Base-by-base conservation (phyloP, 495 filamentous ascomycete genomes). In the Aspergillus carlsbadensis region DNA sequence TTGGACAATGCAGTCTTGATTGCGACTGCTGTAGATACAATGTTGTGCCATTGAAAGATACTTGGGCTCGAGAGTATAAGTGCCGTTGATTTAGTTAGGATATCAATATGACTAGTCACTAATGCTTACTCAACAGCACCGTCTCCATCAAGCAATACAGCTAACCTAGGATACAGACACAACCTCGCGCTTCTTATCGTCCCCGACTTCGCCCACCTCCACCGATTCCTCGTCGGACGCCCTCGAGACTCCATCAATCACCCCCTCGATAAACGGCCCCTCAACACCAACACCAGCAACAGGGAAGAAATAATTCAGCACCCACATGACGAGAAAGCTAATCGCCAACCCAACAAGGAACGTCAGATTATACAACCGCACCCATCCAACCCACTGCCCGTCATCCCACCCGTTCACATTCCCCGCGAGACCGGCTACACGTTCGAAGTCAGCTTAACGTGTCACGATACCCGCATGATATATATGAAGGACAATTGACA, bases 281-380 rank as follows among this genome's bases (percentile, higher is more conserved):
- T 54, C 51, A 14, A 33, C 5, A 11, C 22, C 51, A 11, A 22
- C 8, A 1, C 51, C 51, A 2, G 11, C n/a, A 34, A 54, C 39
- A 20, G 51, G 51, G 40, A 54, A 54, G 21, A 54, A 33, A 10
- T 18, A 18, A 21, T 42, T 42, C 24, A 54, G 10, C 6, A 1
- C 51, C 51, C 51, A 54, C 6, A 54, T 34, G 0, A 44, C 51
- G 2, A 44, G 22, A 15, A 54, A 44, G n/a, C 24, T 43, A 35
- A 54, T 54, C 24, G 51, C 40, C 24, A 54, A 21, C 6, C 51
- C 51, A 6, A 54, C 51, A 3, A 54, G 1, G 29, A 54, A 54
- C 5, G 51, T 54, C 24, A 54, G 37, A n/a, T 54, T 54, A 21
- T 54, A 54, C 24, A 54, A 15, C 11, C 51, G 21, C 1, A 44